Conservation (phyloP, 2,329 filamentous ascomycete genomes). For the Fusarium musae region DNA sequence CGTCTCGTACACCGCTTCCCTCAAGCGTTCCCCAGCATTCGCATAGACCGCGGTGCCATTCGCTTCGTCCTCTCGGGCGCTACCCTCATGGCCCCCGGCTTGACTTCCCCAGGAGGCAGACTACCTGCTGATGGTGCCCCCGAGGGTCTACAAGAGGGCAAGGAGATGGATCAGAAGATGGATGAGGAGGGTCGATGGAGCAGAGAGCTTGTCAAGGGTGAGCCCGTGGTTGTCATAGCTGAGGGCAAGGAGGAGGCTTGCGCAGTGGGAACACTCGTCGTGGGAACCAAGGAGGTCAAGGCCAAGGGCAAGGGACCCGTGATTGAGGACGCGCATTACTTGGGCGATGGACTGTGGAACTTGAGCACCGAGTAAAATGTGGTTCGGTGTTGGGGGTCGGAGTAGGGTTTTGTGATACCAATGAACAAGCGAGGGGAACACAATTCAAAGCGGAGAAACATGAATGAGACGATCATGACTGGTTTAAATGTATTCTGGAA, state of each 20-base stretch:
- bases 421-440: constrained; percentile 6
- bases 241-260: constrained; percentile 95
- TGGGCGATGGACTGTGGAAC: constrained; percentile 94
- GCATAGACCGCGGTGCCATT: constrained; percentile 95
- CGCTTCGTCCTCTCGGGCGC: constrained; percentile 95
- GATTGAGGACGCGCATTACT: constrained; percentile 91
- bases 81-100: constrained; percentile 93
- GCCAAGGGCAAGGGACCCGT: constrained; percentile 93
- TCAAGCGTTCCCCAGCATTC: constrained; percentile 81
- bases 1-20: constrained; percentile 91
- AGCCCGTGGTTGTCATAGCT: constrained; percentile 87
- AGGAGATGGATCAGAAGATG: constrained; percentile 55
- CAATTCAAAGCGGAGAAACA: neutral
- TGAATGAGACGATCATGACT: neutral
- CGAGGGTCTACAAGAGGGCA: constrained; percentile 50
- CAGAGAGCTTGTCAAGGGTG: constrained; percentile 78
- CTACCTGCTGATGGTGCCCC: constrained; percentile 68
- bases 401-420: constrained; percentile 37
- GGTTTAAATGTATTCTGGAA: neutral
- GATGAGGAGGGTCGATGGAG: constrained; percentile 67
- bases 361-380: constrained; percentile 61
- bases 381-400: neutral
- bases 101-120: constrained; percentile 85
- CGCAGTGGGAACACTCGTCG: constrained; percentile 84
- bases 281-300: constrained; percentile 91